These are phyloP conservation scores for Hypoxylon crocopeplum DNA, from an alignment of 495 filamentous ascomycete species.

Conservation along the genomic window DNA sequence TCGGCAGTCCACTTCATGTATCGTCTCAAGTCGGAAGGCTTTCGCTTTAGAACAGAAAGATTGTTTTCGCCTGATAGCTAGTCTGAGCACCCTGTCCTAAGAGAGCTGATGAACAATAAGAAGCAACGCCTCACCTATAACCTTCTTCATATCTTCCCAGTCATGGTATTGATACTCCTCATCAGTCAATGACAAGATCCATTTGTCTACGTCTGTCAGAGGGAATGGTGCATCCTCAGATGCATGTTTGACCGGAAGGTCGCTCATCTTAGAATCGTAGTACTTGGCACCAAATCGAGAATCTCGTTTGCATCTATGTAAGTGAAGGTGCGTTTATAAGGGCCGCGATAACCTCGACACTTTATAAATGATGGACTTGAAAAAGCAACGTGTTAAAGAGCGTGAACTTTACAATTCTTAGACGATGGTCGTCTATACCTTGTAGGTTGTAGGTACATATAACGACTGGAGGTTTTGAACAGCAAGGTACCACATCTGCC, in stretches of 20 bases:
- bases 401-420: too few relatives aligned
- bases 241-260: slow-evolving; percentile 5
- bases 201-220: slow-evolving; percentile 69
- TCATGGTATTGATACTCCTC: slow-evolving; percentile 71
- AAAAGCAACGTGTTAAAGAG: too few relatives aligned
- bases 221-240: slow-evolving; percentile 60
- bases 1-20: slow-evolving; percentile 81
- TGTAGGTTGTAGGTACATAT: too few relatives aligned
- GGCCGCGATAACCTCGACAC: too few relatives aligned
- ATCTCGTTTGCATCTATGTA: too few relatives aligned
- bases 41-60: slow-evolving; percentile 77
- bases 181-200: slow-evolving; percentile 71
- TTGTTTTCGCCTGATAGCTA: slow-evolving; percentile 58
- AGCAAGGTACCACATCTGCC: too few relatives aligned
- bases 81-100: slow-evolving; percentile 15
- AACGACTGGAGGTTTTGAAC: too few relatives aligned
- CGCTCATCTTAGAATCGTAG: slow-evolving; percentile 20
- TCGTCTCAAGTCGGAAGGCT: slow-evolving; percentile 80
- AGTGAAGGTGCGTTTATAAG: too few relatives aligned
- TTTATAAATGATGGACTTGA: too few relatives aligned
- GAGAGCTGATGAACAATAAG: background rate
- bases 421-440: too few relatives aligned
- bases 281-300: background rate
- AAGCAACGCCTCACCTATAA: slow-evolving; percentile 65
- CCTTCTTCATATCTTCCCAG: slow-evolving; percentile 71